These are phyloP conservation scores for Saccharomycopsis fermentans DNA, from an alignment of 805 yeast genomes.

Conservation along the genomic window DNA sequence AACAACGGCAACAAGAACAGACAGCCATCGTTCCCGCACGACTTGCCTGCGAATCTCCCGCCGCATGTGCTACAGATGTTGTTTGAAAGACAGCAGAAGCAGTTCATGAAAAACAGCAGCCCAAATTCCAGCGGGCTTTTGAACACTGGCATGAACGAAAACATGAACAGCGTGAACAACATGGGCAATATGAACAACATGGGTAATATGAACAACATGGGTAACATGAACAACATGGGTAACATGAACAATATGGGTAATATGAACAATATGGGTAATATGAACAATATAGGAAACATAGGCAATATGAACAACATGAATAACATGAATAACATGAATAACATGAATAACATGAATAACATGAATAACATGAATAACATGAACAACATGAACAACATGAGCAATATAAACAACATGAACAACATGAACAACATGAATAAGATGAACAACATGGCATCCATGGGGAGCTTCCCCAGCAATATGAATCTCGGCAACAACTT, in stretches of 20 bases:
- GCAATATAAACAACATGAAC: neutral
- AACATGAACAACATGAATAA: neutral
- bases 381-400: neutral
- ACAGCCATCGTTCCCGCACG: neutral
- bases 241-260: too few species aligned
- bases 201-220: neutral
- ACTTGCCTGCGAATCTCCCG: neutral
- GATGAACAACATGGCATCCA: neutral
- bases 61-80: conserved; percentile 1
- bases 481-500: neutral
- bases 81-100: neutral
- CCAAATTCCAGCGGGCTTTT: neutral
- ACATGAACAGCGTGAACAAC: neutral
- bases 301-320: neutral
- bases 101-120: conserved; percentile 1
- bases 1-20: neutral
- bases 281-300: too few species aligned
- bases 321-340: neutral
- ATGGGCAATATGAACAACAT: neutral
- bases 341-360: too few species aligned
- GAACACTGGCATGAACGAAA: neutral
- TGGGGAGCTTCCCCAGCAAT: neutral
- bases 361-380: neutral
- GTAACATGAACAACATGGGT: neutral
- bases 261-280: too few species aligned